Base-by-base conservation (phyloP, 2,329 filamentous ascomycete species). In the Moelleriella libera region DNA sequence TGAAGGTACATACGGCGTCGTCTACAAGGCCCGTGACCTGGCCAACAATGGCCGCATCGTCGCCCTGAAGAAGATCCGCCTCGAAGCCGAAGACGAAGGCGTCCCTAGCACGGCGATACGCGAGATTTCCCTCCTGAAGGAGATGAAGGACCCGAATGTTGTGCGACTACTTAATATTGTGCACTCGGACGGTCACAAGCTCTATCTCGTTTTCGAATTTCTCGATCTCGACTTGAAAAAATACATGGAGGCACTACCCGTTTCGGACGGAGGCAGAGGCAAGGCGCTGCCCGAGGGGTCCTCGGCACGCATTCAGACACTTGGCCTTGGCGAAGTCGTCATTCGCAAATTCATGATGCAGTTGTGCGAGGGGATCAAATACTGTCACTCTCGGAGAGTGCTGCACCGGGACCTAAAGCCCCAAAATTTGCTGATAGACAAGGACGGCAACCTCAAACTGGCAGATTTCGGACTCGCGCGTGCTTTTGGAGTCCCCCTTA, bases 291-390 rank as follows among this genome's bases (percentile, higher is more conserved):
- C 88, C 7, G 85, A 90, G 55, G 86, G 85, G 45, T 78, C 83
- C 43, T 78, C 76, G 28, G 63, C 77, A 45, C 74, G 77, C 47
- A 68, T 86, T 48, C 72, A 76, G 60, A 72, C 76, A 51, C 70
- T 92, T 57, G 85, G 85, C 5, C 71, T 95, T 49, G 84, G 83
- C 48, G 78, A 85, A 46, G 76, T 75, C 47, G 89, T 94, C 75
- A 80, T 95, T 56, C 90, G 90, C 71, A 90, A 88, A 67, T 94
- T 95, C 69, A 94, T 94, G 83, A 80, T 78, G 58, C 88, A 95
- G 67, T 72, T 95, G 49, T 84, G 88, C 59, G 78, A 87, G 56
- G 88, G 88, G 47, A 78, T 94, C 53, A 77, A 81, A 56, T 94
- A 92, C 71, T 95, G 88, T 67, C 88, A 95, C 67, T 82, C 84